Base-by-base conservation (phyloP, 352 stramenopile genomes). In the Pythium phragmiticola region DNA sequence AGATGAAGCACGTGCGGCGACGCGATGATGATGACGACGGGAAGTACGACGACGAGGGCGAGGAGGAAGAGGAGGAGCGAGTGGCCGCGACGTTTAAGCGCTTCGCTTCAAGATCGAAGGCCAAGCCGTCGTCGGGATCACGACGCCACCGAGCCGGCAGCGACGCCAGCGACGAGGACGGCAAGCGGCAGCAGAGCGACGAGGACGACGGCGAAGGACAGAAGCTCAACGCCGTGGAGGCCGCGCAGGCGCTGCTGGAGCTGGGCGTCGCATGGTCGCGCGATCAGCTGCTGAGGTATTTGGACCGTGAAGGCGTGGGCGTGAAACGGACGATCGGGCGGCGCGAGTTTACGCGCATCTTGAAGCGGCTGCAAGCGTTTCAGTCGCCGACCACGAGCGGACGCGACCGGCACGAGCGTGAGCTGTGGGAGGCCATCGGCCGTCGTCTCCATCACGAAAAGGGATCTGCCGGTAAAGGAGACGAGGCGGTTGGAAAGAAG, bases 211-310 rank as follows among this genome's bases (percentile, higher is more conserved):
- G 43, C 49, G n/a, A 66, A 30, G 57, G 39, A 4, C 8, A 49
- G 1, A 19, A 28, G 8, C 46, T 73, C 23, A 63, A 63, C 17
- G 73, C 71, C 7, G 60, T 87, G 3, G 78, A 90, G 58, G 79
- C 81, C 7, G 74, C 79, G 4, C 84, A 94, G 72, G 84, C 82
- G 42, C 66, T 87, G n/a, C 61, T 81, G n/a, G 82, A 93, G 36
- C 69, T 94, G 21, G 82, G 81, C 14, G 60, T 82, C n/a, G 69
- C 63, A 23, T 88, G 77, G 36, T 84, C 77, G 21, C 79, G 72
- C 6, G 79, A 86, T 41, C 82, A 89, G 65, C 61, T 90, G 17
- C 49, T 93, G 51, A 72, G 77, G 2, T 84, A 80, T 48, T 66
- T 93, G 2, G 72, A 85, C 23, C 64, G 69, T 5, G 70, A 88